Percentiles rank a stretch among this genome's conserved stretches.
Evolutionary conservation across 1,284 basidiomycete genomes (phyloP).

Genomic region (Fomitopsis schrenkii): DNA sequence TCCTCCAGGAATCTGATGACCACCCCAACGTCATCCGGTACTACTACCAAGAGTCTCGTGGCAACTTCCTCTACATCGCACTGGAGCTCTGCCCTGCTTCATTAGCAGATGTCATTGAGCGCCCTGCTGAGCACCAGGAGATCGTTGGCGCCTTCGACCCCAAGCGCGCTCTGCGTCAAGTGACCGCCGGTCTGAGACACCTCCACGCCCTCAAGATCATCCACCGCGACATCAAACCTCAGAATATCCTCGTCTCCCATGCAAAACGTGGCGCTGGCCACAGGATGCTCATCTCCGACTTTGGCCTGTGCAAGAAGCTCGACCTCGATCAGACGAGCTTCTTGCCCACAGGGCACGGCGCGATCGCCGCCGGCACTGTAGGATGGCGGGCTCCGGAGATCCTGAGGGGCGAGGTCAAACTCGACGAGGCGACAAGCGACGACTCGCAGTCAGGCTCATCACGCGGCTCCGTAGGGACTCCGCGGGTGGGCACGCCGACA

Average conservation of each 20-base stretch:
- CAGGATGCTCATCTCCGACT: conserved; percentile 93
- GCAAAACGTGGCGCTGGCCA: conserved; percentile 63
- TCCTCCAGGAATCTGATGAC: conserved; percentile 95
- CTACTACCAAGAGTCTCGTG: conserved; percentile 93
- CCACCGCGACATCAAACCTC: conserved; percentile 98
- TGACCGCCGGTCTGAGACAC: conserved; percentile 86
- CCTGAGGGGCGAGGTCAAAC: conserved; percentile 83
- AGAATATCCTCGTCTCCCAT: conserved; percentile 91
- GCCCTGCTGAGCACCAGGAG: conserved; percentile 69
- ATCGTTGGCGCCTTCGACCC: conserved; percentile 74
- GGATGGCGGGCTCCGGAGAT: conserved; percentile 97
- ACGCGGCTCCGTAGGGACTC: conserved; percentile 53
- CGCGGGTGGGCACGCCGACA: conserved; percentile 33
- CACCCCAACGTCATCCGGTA: conserved; percentile 98
- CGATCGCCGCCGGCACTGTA: conserved; percentile 86
- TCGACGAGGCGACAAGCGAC: conserved; percentile 73
- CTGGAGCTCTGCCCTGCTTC: conserved; percentile 96
- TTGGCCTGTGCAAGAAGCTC: conserved; percentile 89
- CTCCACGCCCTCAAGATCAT: conserved; percentile 95
- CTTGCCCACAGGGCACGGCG: conserved; percentile 74
- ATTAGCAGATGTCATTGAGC: conserved; percentile 90
- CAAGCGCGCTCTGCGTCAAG: conserved; percentile 85
- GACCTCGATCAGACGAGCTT: conserved; percentile 94
- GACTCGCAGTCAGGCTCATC: conserved; percentile 55
- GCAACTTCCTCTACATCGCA: conserved; percentile 95